Evolutionary conservation across 805 yeast species (phyloP).

Genomic region (Maudiozyma pseudohumilis): DNA sequence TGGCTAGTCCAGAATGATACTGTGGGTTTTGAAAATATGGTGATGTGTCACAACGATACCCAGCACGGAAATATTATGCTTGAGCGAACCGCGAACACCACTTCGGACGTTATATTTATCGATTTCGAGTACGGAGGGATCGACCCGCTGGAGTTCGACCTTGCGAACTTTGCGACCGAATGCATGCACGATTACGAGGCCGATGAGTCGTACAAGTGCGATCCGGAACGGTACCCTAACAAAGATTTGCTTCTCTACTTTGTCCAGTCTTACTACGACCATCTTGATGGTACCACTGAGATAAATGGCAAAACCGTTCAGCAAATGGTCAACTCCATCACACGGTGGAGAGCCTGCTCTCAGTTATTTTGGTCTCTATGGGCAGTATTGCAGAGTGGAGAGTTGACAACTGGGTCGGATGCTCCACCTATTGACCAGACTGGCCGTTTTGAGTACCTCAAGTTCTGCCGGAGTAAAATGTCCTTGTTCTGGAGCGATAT

Average conservation of each 20-base stretch:
- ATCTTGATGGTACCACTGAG: slow-evolving; percentile 20
- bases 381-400: slow-evolving; percentile 75
- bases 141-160: slow-evolving; percentile 73
- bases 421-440: slow-evolving; percentile 23
- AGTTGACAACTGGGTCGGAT: slow-evolving; percentile 10
- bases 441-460: slow-evolving; percentile 65
- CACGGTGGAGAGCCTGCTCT: slow-evolving; percentile 68
- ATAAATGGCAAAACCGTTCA: slow-evolving; percentile 31
- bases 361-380: slow-evolving; percentile 77
- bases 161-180: slow-evolving; percentile 84
- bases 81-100: slow-evolving; percentile 28
- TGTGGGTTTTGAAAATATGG: slow-evolving; percentile 28
- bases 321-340: slow-evolving; percentile 48
- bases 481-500: slow-evolving; percentile 65
- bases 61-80: slow-evolving; percentile 86
- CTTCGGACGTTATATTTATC: slow-evolving; percentile 61
- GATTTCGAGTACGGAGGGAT: slow-evolving; percentile 92
- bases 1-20: slow-evolving; percentile 38
- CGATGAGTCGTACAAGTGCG: slow-evolving; percentile 36
- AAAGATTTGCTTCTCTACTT: slow-evolving; percentile 54
- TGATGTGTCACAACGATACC: slow-evolving; percentile 88
- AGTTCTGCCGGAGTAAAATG: slow-evolving; percentile 63
- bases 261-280: slow-evolving; percentile 58
- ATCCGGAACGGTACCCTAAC: slow-evolving; percentile 52
- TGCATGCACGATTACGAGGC: slow-evolving; percentile 87